phyloP scores from a whole-genome alignment of 352 stramenopile genomes.

The Pythium chondricola region DNA sequence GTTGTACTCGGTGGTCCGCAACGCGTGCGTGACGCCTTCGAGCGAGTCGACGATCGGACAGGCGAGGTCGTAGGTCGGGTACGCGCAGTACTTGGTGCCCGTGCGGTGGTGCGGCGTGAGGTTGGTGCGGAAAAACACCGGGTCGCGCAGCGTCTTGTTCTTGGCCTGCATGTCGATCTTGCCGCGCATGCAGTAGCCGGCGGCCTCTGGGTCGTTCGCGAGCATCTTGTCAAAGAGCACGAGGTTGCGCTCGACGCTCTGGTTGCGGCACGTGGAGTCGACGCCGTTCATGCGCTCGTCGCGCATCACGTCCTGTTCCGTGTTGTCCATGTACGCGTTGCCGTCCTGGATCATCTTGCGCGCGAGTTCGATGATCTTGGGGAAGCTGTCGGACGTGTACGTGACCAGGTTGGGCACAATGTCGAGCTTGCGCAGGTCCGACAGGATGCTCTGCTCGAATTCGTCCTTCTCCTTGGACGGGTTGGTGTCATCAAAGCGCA shows the following conservation, averaged over 20 bases:
- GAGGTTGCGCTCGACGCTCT: constrained; percentile 79
- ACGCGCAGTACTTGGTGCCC: constrained; percentile 97
- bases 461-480: constrained; percentile 99
- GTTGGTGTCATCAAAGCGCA: constrained; percentile 99
- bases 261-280: constrained; percentile 89
- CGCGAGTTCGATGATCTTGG: constrained; percentile 92
- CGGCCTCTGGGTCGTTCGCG: constrained; percentile 78
- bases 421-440: constrained; percentile 84
- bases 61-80: constrained; percentile 99
- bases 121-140: constrained; percentile 86
- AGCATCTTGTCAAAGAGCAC: constrained; percentile 97
- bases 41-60: constrained; percentile 99
- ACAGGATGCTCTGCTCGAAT: constrained; percentile 95
- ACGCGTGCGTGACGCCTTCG: constrained; percentile 98
- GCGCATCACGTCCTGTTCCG: constrained; percentile 95
- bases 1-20: constrained; percentile 99
- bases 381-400: constrained; percentile 99
- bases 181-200: constrained; percentile 75
- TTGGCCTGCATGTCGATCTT: constrained; percentile 96
- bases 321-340: constrained; percentile 99
- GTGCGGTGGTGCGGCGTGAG: constrained; percentile 83
- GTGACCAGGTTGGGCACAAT: constrained; percentile 78
- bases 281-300: constrained; percentile 93
- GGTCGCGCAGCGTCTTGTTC: constrained; percentile 86
- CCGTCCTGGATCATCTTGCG: constrained; percentile 93